phyloP scores from a whole-genome alignment of 805 yeast species.

The Candida ficus region DNA sequence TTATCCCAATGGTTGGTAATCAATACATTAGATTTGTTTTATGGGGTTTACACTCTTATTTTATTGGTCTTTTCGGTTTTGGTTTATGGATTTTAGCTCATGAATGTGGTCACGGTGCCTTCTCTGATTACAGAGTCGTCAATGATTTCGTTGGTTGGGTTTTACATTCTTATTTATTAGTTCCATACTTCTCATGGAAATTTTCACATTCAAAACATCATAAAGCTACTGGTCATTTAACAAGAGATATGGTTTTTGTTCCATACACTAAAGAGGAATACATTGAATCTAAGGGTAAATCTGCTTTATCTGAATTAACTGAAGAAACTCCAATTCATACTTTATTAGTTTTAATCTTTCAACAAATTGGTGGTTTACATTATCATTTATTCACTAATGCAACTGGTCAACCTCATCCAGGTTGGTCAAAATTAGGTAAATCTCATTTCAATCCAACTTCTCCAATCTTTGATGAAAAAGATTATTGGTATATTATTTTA shows the following conservation, averaged over 20 bases:
- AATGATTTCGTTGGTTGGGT: conserved; percentile 60
- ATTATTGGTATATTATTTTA: conserved; percentile 49
- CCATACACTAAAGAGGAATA: conserved; percentile 49
- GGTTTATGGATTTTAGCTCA: conserved; percentile 62
- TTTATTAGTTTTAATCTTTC: conserved; percentile 38
- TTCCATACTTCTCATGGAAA: conserved; percentile 62
- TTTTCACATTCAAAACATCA: conserved; percentile 57
- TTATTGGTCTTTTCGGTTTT: conserved; percentile 45
- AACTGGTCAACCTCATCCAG: conserved; percentile 49
- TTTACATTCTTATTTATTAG: conserved; percentile 49
- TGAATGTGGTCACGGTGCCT: conserved; percentile 63
- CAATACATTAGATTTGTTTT: conserved; percentile 32
- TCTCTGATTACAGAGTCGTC: conserved; percentile 46
- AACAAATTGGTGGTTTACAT: conserved; percentile 54
- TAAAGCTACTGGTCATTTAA: conserved; percentile 57
- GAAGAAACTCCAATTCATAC: conserved; percentile 53
- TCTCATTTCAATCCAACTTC: conserved; percentile 53
- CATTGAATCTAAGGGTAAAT: conserved; percentile 29
- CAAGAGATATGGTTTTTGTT: conserved; percentile 55
- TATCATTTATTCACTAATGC: conserved; percentile 46
- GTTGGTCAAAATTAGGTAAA: conserved; percentile 35
- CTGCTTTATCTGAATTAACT: conserved; percentile 38
- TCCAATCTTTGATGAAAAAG: conserved; percentile 48
- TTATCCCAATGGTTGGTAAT: conserved; percentile 38
- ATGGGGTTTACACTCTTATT: conserved; percentile 36